Conservation (phyloP, 2,329 filamentous ascomycete species). For the Xylaria sp. region DNA sequence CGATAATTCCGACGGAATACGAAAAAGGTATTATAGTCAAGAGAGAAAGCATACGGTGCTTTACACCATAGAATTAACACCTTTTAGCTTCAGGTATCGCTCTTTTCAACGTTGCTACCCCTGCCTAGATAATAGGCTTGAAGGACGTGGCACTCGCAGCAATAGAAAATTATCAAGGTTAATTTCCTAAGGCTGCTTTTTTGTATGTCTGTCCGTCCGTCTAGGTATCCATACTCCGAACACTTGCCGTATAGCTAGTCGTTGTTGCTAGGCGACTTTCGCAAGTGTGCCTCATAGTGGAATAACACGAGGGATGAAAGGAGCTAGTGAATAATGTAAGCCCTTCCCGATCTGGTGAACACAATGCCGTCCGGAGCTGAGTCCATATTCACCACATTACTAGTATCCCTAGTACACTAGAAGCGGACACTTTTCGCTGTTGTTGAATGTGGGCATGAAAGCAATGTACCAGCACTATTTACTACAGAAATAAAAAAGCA, state of each 20-base stretch:
- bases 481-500: conserved; percentile 43
- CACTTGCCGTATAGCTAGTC: conserved; percentile 23
- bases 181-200: conserved; percentile 36
- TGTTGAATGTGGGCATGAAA: conserved; percentile 36
- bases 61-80: conserved; percentile 5
- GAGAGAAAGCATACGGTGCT: conserved; percentile 16
- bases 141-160: conserved; percentile 37
- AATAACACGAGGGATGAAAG: conserved; percentile 30
- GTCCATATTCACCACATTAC: conserved; percentile 27
- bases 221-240: conserved; percentile 5
- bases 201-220: conserved; percentile 7
- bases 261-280: conserved; percentile 31
- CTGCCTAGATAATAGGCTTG: conserved; percentile 29
- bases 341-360: conserved; percentile 31
- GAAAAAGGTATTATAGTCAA: conserved; percentile 16
- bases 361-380: conserved; percentile 36
- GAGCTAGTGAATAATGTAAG: conserved; percentile 26
- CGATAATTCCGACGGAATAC: conserved; percentile 27
- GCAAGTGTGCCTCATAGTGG: conserved; percentile 23
- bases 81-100: conserved; percentile 11
- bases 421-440: conserved; percentile 30
- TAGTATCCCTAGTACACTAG: neutral
- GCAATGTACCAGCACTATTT: conserved; percentile 25
- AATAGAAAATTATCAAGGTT: conserved; percentile 38
- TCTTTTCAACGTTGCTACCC: conserved; percentile 27